These are phyloP conservation scores for Plenodomus biglobosus DNA, from an alignment of 2,329 filamentous ascomycete species.

Conservation along the genomic window DNA sequence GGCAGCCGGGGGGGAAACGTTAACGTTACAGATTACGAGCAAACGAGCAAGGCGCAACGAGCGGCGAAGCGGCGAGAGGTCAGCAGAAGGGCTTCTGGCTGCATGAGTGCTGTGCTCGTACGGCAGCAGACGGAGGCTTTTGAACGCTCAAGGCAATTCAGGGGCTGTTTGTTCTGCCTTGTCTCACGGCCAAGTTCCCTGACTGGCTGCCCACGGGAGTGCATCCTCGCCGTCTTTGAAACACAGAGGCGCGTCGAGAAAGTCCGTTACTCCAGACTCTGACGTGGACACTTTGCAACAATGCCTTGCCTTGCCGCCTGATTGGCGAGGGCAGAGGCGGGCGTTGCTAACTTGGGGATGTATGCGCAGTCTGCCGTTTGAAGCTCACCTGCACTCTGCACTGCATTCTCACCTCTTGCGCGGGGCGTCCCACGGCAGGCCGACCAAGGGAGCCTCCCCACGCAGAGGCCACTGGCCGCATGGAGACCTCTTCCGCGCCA, in stretches of 20 bases:
- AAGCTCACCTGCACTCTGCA: too few species aligned
- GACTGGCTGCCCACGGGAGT: conserved; percentile 24
- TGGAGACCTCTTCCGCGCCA: background rate
- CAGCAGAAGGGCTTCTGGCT: background rate
- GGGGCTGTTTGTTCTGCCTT: conserved; percentile 6
- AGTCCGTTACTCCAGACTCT: conserved; percentile 25
- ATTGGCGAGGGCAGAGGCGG: conserved; percentile 16
- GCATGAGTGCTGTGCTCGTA: background rate
- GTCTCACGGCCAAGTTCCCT: conserved; percentile 9
- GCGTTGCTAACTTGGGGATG: too few species aligned
- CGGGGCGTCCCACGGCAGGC: too few species aligned
- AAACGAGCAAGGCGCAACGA: conserved; percentile 2
- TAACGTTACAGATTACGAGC: conserved; percentile 24
- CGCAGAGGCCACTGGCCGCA: conserved; percentile 1
- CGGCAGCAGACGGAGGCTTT: conserved; percentile 3
- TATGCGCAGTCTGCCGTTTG: background rate
- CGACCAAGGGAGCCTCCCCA: conserved; percentile 1
- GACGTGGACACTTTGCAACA: conserved; percentile 30
- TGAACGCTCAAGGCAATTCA: conserved; percentile 19
- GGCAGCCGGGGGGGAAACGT: conserved; percentile 16
- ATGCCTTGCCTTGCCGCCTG: conserved; percentile 4
- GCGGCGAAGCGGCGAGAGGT: background rate
- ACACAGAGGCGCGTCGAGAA: conserved; percentile 35
- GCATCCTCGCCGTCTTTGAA: conserved; percentile 25
- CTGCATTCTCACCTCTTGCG: too few species aligned